Base-by-base conservation (phyloP, 31 red algal genomes). In the Asparagopsis taxiformis region DNA sequence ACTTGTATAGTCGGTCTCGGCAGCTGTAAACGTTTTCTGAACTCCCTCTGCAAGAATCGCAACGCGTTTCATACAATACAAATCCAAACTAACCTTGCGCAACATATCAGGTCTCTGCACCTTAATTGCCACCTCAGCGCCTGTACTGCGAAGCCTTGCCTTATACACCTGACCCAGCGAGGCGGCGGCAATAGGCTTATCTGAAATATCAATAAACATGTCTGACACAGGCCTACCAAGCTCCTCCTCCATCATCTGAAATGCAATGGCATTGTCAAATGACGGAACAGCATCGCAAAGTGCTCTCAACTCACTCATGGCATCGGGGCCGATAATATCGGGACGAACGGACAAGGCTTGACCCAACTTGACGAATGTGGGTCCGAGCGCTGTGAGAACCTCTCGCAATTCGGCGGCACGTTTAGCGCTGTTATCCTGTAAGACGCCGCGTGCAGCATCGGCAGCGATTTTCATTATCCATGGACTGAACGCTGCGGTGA, bases 71-170 rank as follows among this genome's bases (percentile, higher is more conserved):
- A 91, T 80, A 11, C 68, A 79, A 77, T 90, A 98, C 71, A 98
- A 39, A 66, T 98, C 95, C 44, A 98, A 52, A 41, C 72, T 77
- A 48, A 98, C 95, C 59, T 80, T 93, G n/a, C 71, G 64, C 21
- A 87, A 59, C 84, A 98, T 90, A 56, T 93, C 90, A 1, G 95
- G 95, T 16, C 95, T 82, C 69, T 98, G 95, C 25, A 98, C 90
- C 71, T 98, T 98, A 21, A 94, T 70, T 2, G 95, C 90, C 23
- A 98, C 90, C 54, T 74, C 65, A 16, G 78, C 48, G 16, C 89
- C 89, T 51, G 68, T 80, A 22, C 55, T 59, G 15, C 70, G 59
- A 3, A 98, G 55, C 22, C 54, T 46, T 16, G 75, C 89, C 32
- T 84, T 82, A 69, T 98, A 93, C 26, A 98, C 95, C 37, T 98